Evolutionary conservation across 805 yeast genomes (phyloP).

Genomic region (Myxozyma lipomycoides): DNA sequence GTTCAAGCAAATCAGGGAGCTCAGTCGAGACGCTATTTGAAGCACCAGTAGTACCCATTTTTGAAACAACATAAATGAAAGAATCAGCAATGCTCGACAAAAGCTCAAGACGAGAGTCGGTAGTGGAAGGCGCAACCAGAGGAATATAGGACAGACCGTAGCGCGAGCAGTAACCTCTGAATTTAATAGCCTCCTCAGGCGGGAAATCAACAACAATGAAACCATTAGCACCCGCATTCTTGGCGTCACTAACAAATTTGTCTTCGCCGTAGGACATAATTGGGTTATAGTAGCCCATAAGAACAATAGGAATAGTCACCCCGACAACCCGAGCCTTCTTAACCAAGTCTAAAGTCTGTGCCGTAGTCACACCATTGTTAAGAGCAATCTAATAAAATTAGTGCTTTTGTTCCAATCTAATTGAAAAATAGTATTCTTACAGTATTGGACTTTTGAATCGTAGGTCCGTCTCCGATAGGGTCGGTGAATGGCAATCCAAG

Average conservation of each 20-base stretch:
- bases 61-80: constrained; percentile 90
- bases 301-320: constrained; percentile 78
- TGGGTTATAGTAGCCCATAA: constrained; percentile 99
- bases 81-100: constrained; percentile 88
- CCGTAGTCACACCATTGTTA: constrained; percentile 73
- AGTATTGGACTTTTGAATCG: constrained; percentile 84
- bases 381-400: constrained; percentile 51
- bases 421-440: constrained; percentile 26
- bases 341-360: constrained; percentile 65
- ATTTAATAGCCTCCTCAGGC: constrained; percentile 92
- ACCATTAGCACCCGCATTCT: constrained; percentile 89
- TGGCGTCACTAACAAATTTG: constrained; percentile 70
- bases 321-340: constrained; percentile 74
- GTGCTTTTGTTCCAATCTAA: neutral
- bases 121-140: constrained; percentile 93
- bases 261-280: constrained; percentile 85
- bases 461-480: constrained; percentile 98
- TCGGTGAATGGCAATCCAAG: constrained; percentile 95
- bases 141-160: constrained; percentile 80
- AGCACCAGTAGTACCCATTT: constrained; percentile 98
- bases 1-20: constrained; percentile 62
- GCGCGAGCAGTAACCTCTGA: constrained; percentile 66
- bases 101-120: constrained; percentile 77
- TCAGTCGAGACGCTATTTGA: constrained; percentile 58
- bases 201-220: constrained; percentile 93